Percentiles rank a stretch among this genome's conserved stretches.
These are phyloP conservation scores for Pterula multifida DNA, from an alignment of 1,284 basidiomycete genomes.

Conservation along the genomic window DNA sequence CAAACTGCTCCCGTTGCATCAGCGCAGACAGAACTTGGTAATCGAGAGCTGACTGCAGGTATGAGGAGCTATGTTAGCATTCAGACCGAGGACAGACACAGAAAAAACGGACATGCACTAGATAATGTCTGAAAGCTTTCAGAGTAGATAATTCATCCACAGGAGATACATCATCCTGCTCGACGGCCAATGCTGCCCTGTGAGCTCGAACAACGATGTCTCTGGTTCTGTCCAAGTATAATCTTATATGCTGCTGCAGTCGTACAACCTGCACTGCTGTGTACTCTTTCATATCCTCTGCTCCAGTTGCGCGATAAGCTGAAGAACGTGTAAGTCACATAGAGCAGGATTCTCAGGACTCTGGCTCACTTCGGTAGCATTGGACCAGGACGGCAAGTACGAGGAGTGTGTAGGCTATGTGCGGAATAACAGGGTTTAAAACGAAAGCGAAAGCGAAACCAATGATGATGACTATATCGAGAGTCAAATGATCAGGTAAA, in stretches of 20 bases:
- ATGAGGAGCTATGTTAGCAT: neutral
- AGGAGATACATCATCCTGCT: neutral
- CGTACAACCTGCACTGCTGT: neutral
- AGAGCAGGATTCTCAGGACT: too few species aligned
- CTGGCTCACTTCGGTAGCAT: neutral
- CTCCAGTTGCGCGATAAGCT: neutral
- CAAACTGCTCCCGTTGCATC: conserved; percentile 1
- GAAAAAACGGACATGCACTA: neutral
- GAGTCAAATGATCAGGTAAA: neutral
- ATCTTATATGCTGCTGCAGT: neutral
- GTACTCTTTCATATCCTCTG: neutral
- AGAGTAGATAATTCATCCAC: neutral
- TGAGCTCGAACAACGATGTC: neutral
- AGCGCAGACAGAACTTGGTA: neutral
- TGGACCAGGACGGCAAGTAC: neutral
- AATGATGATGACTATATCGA: neutral
- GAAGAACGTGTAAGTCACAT: neutral
- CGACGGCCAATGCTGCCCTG: neutral
- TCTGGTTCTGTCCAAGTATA: neutral
- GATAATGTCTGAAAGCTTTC: neutral
- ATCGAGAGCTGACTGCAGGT: neutral
- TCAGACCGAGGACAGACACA: neutral
- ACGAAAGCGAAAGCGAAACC: neutral
- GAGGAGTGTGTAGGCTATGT: neutral
- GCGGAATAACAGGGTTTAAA: neutral